Evolutionary conservation across 352 stramenopile genomes (phyloP).

Genomic region (Phytophthora cryptogea): DNA sequence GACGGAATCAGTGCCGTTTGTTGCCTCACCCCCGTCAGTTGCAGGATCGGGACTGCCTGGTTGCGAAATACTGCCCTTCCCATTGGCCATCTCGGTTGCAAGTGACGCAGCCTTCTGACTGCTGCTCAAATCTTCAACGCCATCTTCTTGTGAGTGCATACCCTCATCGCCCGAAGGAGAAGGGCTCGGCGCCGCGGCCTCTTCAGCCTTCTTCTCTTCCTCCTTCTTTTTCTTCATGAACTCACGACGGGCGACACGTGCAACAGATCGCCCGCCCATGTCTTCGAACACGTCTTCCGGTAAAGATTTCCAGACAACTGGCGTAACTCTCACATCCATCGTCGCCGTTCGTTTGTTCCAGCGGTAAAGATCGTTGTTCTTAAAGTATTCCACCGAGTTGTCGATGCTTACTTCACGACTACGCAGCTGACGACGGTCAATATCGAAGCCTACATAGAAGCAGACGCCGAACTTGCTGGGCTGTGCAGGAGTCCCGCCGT

Average conservation of each 20-base stretch:
- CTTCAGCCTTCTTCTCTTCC: slow-evolving; percentile 71
- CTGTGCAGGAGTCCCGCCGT: slow-evolving; percentile 22
- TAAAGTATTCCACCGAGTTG: slow-evolving; percentile 88
- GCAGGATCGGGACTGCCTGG: slow-evolving; percentile 55
- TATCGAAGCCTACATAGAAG: slow-evolving; percentile 88
- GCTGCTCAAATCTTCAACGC: slow-evolving; percentile 48
- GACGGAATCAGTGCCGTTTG: slow-evolving; percentile 16
- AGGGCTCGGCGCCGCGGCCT: slow-evolving; percentile 38
- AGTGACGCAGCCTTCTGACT: slow-evolving; percentile 37
- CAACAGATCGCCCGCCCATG: slow-evolving; percentile 69
- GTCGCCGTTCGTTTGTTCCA: slow-evolving; percentile 88
- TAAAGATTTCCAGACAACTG: slow-evolving; percentile 84
- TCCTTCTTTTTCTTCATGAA: slow-evolving; percentile 89
- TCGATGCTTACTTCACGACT: slow-evolving; percentile 85
- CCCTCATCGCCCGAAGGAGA: slow-evolving; percentile 54
- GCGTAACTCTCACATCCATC: slow-evolving; percentile 89
- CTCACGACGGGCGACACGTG: slow-evolving; percentile 66
- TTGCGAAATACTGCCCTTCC: slow-evolving; percentile 49
- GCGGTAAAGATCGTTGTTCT: slow-evolving; percentile 87
- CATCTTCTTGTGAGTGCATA: slow-evolving; percentile 69
- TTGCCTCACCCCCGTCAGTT: slow-evolving; percentile 31
- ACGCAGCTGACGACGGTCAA: slow-evolving; percentile 78
- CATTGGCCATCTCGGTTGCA: slow-evolving; percentile 27
- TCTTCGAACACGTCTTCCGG: slow-evolving; percentile 87
- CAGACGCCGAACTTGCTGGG: slow-evolving; percentile 73